Base-by-base conservation (phyloP, 345 rosid genomes). In the Trapa bicornis region DNA sequence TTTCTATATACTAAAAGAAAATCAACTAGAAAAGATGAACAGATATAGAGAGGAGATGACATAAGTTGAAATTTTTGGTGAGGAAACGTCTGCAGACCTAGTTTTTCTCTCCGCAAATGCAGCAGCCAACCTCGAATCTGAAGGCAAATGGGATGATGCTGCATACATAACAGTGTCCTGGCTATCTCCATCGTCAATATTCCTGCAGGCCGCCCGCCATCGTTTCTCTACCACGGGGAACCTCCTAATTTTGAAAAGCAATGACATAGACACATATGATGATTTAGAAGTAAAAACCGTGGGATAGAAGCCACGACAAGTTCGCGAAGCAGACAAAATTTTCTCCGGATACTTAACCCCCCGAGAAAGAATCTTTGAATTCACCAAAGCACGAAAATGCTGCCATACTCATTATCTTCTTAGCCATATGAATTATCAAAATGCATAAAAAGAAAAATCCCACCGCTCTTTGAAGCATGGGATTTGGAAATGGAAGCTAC, bases 151-250 rank as follows among this genome's bases (percentile, higher is more conserved):
- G 45, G 85, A 81, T 1, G 47, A 69, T 6, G 76, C 67, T n/a
- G 70, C 6, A 67, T 50, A 37, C 4, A 67, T 75, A 38, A 71
- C 70, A 75, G 75, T 73, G 78, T 79, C 78, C 37, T 67, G 78
- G 22, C 61, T 58, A 10, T 58, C 68, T 73, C 33, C 77, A 67
- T 79, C 81, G 45, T 72, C 80, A 67, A 72, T 86, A 64, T 62
- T 60, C 72, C 81, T 81, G 80, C 84, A 87, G 76, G 88, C 86
- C 42, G 74, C 77, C 65, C 76, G 65, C 96, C 99, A 91, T 66
- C 69, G 96, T 77, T 79, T 77, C 84, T 88, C 97, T 56, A 90
- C 91, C 64, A 81, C 97, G 12, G 92, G 96, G 70, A 94, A 94
- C 81, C 82, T 79, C 99, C 99, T 92, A 47, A 60, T 13, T 45